Conservation (phyloP, 2,329 filamentous ascomycete species). For the Penicillium sumatraense region DNA sequence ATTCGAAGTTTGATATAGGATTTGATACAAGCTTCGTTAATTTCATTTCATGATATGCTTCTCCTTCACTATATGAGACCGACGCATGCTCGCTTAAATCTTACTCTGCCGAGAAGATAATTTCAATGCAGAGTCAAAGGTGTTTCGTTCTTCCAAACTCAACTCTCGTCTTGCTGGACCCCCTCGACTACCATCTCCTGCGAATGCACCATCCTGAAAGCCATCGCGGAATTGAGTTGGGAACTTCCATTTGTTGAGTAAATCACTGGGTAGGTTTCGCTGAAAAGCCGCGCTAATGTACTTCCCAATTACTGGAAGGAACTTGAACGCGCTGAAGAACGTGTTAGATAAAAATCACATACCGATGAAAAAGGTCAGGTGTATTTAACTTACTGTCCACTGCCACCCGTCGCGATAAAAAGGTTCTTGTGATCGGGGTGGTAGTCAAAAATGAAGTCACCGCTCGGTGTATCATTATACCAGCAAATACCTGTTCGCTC, state of each 20-base stretch:
- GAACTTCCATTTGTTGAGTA: conserved; percentile 64
- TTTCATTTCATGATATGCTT: neutral
- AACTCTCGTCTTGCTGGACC: conserved; percentile 35
- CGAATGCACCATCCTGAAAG: conserved; percentile 21
- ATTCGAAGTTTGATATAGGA: neutral
- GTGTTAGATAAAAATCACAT: neutral
- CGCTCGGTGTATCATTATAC: conserved; percentile 72
- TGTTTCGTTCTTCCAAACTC: conserved; percentile 17
- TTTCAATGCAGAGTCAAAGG: conserved; percentile 22
- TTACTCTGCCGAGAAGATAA: conserved; percentile 29
- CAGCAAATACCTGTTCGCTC: conserved; percentile 66
- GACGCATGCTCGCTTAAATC: conserved; percentile 16
- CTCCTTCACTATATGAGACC: neutral
- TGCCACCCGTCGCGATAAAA: conserved; percentile 35
- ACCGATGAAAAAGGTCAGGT: fast-evolving
- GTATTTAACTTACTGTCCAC: conserved; percentile 31
- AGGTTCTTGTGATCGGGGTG: conserved; percentile 59
- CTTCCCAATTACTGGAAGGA: conserved; percentile 63
- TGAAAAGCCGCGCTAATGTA: conserved; percentile 61
- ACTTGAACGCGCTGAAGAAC: conserved; percentile 63
- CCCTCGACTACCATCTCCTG: conserved; percentile 37
- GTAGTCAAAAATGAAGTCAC: conserved; percentile 70
- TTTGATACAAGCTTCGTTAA: neutral
- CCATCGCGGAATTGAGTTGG: conserved; percentile 25
- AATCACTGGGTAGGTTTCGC: conserved; percentile 49